phyloP scores from a whole-genome alignment of 805 yeast species.

The Wickerhamiella galacta region DNA sequence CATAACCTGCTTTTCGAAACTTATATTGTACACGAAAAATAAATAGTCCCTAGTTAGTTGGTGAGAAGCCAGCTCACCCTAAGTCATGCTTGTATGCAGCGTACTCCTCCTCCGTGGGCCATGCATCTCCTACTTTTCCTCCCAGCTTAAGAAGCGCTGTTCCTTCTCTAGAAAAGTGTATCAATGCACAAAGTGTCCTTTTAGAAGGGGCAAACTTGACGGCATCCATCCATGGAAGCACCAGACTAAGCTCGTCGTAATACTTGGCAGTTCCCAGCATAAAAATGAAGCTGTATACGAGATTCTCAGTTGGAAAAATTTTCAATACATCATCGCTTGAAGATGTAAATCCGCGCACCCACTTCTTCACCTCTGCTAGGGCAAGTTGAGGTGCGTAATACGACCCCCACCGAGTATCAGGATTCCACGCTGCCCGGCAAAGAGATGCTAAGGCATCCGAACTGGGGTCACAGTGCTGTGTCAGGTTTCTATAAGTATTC shows the following conservation, averaged over 20 bases:
- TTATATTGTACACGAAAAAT: no score
- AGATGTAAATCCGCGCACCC: constrained; percentile 14
- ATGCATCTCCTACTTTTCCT: constrained; percentile 12
- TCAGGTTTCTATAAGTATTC: constrained; percentile 19
- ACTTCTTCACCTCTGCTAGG: constrained; percentile 34
- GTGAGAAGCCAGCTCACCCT: no score
- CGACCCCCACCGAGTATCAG: constrained; percentile 30
- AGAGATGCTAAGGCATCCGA: constrained; percentile 27
- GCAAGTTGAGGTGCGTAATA: constrained; percentile 43
- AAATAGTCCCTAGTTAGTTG: no score
- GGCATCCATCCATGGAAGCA: constrained; percentile 39
- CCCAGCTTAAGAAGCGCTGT: constrained; percentile 16
- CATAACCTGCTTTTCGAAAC: no score
- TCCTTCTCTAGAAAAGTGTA: constrained; percentile 20
- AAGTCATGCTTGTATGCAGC: constrained; percentile 8
- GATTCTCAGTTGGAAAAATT: constrained; percentile 29
- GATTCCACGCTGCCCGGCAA: constrained; percentile 30
- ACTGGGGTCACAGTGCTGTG: constrained; percentile 17
- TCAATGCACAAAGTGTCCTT: constrained; percentile 25
- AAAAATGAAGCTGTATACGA: constrained; percentile 38
- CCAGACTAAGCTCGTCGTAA: constrained; percentile 29
- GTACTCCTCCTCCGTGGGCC: constrained; percentile 19
- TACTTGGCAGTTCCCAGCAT: constrained; percentile 33
- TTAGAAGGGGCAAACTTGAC: constrained; percentile 29
- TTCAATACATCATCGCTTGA: constrained; percentile 24